These are phyloP conservation scores for Escovopsis weberi DNA, from an alignment of 2,329 filamentous ascomycete species.

Conservation along the genomic window DNA sequence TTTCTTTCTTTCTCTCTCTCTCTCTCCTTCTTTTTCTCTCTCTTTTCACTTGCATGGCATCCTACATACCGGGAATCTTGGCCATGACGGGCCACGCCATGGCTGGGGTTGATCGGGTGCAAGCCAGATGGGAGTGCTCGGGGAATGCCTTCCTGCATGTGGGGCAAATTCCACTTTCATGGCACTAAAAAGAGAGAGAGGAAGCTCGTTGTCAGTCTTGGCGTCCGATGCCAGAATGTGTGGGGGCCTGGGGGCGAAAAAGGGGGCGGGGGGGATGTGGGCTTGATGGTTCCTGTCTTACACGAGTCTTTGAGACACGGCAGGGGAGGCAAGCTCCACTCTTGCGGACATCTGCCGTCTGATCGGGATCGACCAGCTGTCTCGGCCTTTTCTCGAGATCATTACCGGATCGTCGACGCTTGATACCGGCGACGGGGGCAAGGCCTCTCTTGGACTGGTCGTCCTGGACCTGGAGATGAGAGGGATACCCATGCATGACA, in stretches of 20 bases:
- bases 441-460: conserved; percentile 12
- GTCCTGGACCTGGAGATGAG: conserved; percentile 17
- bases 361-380: conserved; percentile 24
- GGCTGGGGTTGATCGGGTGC: conserved; percentile 23
- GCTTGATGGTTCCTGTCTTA: conserved; percentile 22
- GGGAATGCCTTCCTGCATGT: conserved; percentile 27
- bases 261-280: not conserved
- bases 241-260: not conserved
- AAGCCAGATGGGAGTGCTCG: conserved; percentile 25
- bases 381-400: conserved; percentile 21
- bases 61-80: conserved; percentile 22
- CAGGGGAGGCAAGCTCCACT: conserved; percentile 33
- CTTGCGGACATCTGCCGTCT: conserved; percentile 35
- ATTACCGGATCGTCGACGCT: conserved; percentile 21
- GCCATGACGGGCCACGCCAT: conserved; percentile 24
- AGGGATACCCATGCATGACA: conserved; percentile 16
- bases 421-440: conserved; percentile 16
- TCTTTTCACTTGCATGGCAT: too few relatives aligned
- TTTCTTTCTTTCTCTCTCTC: too few relatives aligned
- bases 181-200: conserved; percentile 18
- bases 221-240: conserved; percentile 3
- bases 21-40: too few relatives aligned
- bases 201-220: conserved; percentile 14
- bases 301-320: conserved; percentile 31
- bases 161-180: conserved; percentile 27